Base-by-base conservation (phyloP, 257 asterid species). In the Gentiana straminea region DNA sequence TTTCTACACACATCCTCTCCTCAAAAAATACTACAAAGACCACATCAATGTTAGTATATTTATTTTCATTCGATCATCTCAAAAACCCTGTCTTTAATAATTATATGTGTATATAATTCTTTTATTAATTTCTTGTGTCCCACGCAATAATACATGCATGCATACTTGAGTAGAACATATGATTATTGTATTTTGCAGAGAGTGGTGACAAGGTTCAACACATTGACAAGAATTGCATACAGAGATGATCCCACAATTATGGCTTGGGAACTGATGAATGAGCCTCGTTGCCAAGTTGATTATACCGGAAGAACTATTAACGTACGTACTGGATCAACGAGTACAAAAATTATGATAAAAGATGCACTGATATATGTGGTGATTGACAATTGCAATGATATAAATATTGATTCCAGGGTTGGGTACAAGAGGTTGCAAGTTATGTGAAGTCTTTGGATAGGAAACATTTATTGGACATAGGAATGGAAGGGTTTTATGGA, bases 201-300 rank as follows among this genome's bases (percentile, higher is more conserved):
- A 63, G 81, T 87, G 1, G 60, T 87, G 57, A 84, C 82, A 36
- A 80, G 96, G 60, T 1, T 78, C 35, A 87, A 84, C 74, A 78
- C 84, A 24, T 67, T 82, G 0, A 82, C 79, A 3, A 54, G 71
- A 58, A 60, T 64, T 8, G 67, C 74, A 2, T 87, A 84, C 70
- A 70, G 7, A 58, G 93, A 87, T 34, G 94, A 87, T 1, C 73
- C 96, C 3, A 80, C 81, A 1, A 84, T 87, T 66, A 87, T 87
- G 96, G 94, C 93, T 4, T 87, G 96, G 96, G 96, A 87, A 63
- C 93, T 87, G 64, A 87, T 87, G 49, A 84, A 87, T 39, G 96
- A 87, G 72, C 96, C 96, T 35, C 96, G 96, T 24, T 82, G 94
- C 70, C 70, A 79, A 49, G 66, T 62, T 10, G 96, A 87, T 63